Base-by-base conservation (phyloP, 2,329 filamentous ascomycete genomes). In the Fusarium acutatum region DNA sequence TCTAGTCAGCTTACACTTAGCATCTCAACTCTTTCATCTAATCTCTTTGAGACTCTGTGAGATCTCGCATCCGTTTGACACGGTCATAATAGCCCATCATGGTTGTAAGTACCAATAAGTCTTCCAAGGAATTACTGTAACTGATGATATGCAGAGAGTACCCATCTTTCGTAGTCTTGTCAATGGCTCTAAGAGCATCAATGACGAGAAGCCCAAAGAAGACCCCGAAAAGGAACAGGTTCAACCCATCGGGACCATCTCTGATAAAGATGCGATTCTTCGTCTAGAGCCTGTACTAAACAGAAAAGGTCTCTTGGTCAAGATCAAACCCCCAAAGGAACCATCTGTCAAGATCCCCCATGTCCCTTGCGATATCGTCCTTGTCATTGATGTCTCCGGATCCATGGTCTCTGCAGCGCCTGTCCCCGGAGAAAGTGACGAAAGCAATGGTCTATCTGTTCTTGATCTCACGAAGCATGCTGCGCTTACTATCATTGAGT, bases 401-500 rank as follows among this genome's bases (percentile, higher is more conserved):
- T 90, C 88, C 79, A 92, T 91, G 89, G 57, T 66, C 2, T 59
- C 67, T 0, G 73, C 79, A 4, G 89, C 89, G 1, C 86, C 86
- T 0, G 82, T 87, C 0, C 86, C 88, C 0, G 84, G 83, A 20
- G 82, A 84, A 11, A 75, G 79, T 22, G 68, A 86, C 60, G 87
- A 90, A 69, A 76, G 83, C 26, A 84, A 84, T 3, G 88, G 88
- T 0, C 80, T 91, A 2, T 87, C 85, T 0, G 83, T 91, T 4
- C 78, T 92, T 28, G 90, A 91, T 72, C 83, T 91, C 28, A 86
- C 86, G 46, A 91, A 90, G 74, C 89, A 91, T 73, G 88, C 89
- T 3, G 86, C 88, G 4, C 83, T 84, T 12, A 90, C 88, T 13
- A 89, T 91, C 24, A 75, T 90, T 15, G 86, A 89, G 73, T 89